Conservation (phyloP, 805 yeast genomes). For the Metschnikowia drakensbergensis region DNA sequence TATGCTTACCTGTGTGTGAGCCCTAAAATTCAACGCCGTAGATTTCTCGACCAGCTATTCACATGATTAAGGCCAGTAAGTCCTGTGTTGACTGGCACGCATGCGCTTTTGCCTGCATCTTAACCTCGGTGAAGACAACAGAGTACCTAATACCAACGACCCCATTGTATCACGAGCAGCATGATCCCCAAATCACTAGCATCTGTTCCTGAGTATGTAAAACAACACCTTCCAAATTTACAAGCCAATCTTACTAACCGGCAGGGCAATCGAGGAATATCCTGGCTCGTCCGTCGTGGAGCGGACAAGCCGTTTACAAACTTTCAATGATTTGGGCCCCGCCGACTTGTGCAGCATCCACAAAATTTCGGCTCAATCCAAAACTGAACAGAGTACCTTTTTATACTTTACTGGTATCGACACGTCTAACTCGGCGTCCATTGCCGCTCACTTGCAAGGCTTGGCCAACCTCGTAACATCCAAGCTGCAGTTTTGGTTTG, state of each 20-base stretch:
- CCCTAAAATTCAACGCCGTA: no score
- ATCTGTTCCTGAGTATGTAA: constrained; percentile 38
- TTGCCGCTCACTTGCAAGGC: constrained; percentile 70
- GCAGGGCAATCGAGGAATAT: constrained; percentile 48
- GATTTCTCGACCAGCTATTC: not conserved
- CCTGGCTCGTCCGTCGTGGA: constrained; percentile 59
- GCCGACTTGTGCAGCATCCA: constrained; percentile 58
- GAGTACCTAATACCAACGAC: not conserved
- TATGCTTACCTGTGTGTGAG: no score
- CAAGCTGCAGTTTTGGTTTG: constrained; percentile 74
- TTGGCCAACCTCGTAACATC: constrained; percentile 58
- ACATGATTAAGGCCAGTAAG: not conserved
- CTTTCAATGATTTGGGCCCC: constrained; percentile 67
- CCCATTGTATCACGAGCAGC: not conserved
- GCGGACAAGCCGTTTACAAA: constrained; percentile 55
- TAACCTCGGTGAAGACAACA: constrained; percentile 3
- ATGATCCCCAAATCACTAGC: constrained; percentile 38
- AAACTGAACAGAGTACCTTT: constrained; percentile 61
- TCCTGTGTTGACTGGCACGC: not conserved
- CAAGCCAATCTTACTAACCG: constrained; percentile 17
- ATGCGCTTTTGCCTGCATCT: constrained; percentile 4
- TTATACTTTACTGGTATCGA: constrained; percentile 74
- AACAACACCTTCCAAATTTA: not conserved
- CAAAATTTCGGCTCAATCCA: constrained; percentile 40
- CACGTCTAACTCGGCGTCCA: constrained; percentile 69